Percentiles rank a stretch among this genome's conserved stretches.
Conservation (phyloP, 1,284 basidiomycete species). For the Cerioporus squamosus region DNA sequence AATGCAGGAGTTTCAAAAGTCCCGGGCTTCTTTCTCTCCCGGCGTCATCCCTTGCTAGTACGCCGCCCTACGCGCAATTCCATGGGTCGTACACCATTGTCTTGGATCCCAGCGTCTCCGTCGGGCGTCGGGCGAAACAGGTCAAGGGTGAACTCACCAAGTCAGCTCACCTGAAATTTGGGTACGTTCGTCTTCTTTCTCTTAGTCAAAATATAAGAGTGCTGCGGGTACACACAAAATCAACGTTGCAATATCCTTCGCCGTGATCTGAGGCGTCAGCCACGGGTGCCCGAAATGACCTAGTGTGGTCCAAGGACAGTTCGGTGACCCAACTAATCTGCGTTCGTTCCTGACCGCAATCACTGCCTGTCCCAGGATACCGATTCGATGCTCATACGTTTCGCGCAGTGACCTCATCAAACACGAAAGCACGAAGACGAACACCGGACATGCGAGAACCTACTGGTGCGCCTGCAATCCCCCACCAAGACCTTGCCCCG, state of each 20-base stretch:
- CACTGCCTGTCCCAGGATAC: too few species aligned
- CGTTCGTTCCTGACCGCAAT: too few species aligned
- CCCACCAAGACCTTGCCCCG: neutral
- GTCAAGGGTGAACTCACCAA: slow-evolving; percentile 15
- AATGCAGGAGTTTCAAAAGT: neutral
- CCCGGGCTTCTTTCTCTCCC: neutral
- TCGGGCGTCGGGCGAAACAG: slow-evolving; percentile 13
- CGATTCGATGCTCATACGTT: too few species aligned
- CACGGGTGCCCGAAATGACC: too few species aligned
- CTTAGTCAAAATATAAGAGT: too few species aligned
- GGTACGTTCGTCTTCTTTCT: slow-evolving; percentile 19
- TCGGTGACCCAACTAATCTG: too few species aligned
- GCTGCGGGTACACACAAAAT: too few species aligned
- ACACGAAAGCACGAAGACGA: neutral
- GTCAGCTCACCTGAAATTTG: slow-evolving; percentile 16
- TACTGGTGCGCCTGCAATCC: slow-evolving; percentile 16
- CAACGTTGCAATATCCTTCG: too few species aligned
- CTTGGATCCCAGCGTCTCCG: slow-evolving; percentile 22
- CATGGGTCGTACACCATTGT: slow-evolving; percentile 27
- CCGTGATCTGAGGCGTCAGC: too few species aligned
- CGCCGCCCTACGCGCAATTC: slow-evolving; percentile 15
- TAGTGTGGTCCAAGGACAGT: too few species aligned
- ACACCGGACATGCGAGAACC: neutral
- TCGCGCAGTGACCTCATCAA: neutral
- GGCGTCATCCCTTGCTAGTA: too few species aligned